A percentile compares a stretch with the other conserved stretches of the same genome.
These are phyloP conservation scores for Fragaria ananassa DNA, from an alignment of 306 rosid species.

Conservation along the genomic window DNA sequence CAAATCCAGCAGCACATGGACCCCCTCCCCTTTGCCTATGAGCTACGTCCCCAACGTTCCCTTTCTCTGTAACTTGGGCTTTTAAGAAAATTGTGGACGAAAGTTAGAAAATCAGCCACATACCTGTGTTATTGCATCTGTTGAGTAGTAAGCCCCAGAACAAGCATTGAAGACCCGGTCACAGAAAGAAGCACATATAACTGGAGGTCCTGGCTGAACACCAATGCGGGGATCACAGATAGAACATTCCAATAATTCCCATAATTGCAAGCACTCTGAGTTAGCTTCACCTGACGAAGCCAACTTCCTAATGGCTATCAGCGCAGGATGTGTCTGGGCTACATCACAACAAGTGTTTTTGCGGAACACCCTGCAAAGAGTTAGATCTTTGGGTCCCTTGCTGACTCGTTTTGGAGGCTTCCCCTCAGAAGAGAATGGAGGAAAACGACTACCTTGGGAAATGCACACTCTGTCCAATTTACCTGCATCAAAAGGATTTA, in stretches of 20 bases:
- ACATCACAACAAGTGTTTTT: constrained; percentile 80
- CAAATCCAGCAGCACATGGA: constrained; percentile 1
- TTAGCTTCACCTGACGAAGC: constrained; percentile 82
- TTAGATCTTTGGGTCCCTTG: constrained; percentile 74
- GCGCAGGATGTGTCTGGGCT: constrained; percentile 78
- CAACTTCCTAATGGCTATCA: constrained; percentile 68
- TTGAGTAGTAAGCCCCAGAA: constrained; percentile 82
- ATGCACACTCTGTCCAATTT: constrained; percentile 57
- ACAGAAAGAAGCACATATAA: constrained; percentile 73
- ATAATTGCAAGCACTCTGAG: constrained; percentile 77
- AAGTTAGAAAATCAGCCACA: too few relatives aligned
- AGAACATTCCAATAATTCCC: constrained; percentile 92
- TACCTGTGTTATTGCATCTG: constrained; percentile 85
- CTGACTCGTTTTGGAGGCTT: constrained; percentile 57
- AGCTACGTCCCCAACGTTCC: not conserved
- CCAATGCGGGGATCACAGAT: constrained; percentile 85
- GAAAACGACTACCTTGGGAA: constrained; percentile 89
- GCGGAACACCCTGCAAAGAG: constrained; percentile 81
- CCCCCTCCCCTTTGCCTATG: not conserved
- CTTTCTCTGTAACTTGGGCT: not conserved
- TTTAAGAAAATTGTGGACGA: too few relatives aligned
- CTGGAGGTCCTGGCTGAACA: constrained; percentile 75
- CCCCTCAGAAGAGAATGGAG: constrained; percentile 70
- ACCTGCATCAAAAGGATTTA: constrained; percentile 38
- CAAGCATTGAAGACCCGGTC: constrained; percentile 70